Evolutionary conservation across 305 asterid species (phyloP), one percentile per base, ranked within the genome.

Genomic region (Solanum chacoense): DNA sequence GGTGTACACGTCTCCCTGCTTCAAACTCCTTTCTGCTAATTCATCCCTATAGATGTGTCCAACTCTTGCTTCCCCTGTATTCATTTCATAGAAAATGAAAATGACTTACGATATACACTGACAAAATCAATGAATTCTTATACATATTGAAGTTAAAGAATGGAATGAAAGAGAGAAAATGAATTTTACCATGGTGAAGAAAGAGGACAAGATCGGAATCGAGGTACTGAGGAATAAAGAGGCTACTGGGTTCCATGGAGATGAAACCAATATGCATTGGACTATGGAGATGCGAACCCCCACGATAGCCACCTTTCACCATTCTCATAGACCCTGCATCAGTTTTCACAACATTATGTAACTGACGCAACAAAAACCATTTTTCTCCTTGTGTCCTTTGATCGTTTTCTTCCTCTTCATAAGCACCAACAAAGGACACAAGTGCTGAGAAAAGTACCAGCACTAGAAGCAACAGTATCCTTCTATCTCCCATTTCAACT

Each of bases 171-270:
- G 28, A 11, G 4, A 34, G 11, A 14, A 50, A 50, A 18, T 14
- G 26, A 4, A 32, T 16, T 18, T 32, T 18, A 95, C 98, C 98
- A 90, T 92, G 85, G 86, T 94, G 94, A 88, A 96, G 12, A 92
- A 95, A 95, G 93, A 97, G 93, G 77, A 96, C 91, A 89, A 95
- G 92, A 89, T 89, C 89, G 74, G 96, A 92, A 92, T 97, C 98
- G 45, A 97, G 97, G 59, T 96, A 97, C 91, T 96, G 98, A 89
- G 99, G 99, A 75, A 96, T 89, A 94, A 97, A 94, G 13, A 96
- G 91, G 86, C 91, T 91, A 13, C 63, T 89, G 0, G 99, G 96
- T 89, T 96, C 97, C 98, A 97, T 95, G 1, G 97, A 94, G 28
- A 95, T 94, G 93, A 95, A 95, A 1, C 96, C 98, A 81, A 96